phyloP scores from a whole-genome alignment of 352 stramenopile genomes.

The Globisporangium acanthophoron region DNA sequence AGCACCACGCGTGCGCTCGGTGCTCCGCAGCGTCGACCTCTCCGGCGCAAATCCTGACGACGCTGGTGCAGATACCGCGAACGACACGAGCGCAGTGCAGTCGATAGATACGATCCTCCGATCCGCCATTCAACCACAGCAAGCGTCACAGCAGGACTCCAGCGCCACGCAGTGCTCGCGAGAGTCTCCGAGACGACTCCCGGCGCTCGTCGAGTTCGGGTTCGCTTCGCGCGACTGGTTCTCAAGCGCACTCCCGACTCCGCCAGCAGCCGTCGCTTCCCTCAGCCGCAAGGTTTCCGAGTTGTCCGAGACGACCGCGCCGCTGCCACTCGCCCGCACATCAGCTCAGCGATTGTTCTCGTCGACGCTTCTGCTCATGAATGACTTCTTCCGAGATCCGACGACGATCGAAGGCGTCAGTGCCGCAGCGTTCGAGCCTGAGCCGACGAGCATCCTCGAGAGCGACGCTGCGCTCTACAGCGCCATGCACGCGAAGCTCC shows the following conservation, averaged over 20 bases:
- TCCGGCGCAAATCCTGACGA: not conserved
- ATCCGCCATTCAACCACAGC: constrained; percentile 21
- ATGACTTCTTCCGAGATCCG: constrained; percentile 42
- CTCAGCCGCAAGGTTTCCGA: constrained; percentile 15
- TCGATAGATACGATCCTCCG: constrained; percentile 33
- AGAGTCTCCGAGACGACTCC: constrained; percentile 37
- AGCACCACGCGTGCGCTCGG: constrained; percentile 14
- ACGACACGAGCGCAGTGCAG: not conserved
- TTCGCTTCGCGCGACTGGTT: constrained; percentile 52
- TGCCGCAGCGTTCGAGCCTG: constrained; percentile 19
- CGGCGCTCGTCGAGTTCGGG: constrained; percentile 38
- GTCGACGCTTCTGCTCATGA: constrained; percentile 24
- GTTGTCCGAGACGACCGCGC: constrained; percentile 6
- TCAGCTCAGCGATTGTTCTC: constrained; percentile 23
- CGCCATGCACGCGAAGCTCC: constrained; percentile 22
- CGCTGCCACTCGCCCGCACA: constrained; percentile 25
- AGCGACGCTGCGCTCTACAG: constrained; percentile 17
- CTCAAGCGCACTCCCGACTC: constrained; percentile 21
- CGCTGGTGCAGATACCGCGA: not conserved
- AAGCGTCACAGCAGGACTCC: constrained; percentile 1
- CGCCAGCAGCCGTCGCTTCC: constrained; percentile 11
- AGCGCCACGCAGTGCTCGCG: constrained; percentile 1
- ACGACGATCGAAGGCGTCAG: constrained; percentile 16
- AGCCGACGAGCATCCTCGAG: constrained; percentile 13
- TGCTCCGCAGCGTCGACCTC: constrained; percentile 27